Percentiles rank a stretch among this genome's conserved stretches.
Conservation (phyloP, 2,329 filamentous ascomycete genomes). For the Blumeriella jaapii region DNA sequence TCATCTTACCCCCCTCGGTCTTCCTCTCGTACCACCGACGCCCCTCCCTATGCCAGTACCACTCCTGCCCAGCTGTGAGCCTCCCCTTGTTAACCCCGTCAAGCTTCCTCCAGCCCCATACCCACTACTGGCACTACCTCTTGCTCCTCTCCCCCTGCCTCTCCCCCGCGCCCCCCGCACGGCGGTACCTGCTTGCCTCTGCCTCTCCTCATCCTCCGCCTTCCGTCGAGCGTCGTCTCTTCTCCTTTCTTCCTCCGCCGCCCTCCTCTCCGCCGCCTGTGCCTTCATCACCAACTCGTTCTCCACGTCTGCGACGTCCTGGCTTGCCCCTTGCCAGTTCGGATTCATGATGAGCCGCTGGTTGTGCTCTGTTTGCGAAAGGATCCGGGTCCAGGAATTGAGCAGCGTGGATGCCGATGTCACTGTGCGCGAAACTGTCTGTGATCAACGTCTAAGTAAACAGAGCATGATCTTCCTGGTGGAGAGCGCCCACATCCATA, state of each 20-base stretch:
- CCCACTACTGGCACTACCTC: conserved; percentile 16
- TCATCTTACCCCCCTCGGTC: conserved; percentile 36
- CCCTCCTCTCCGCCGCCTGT: conserved; percentile 65
- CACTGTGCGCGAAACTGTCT: conserved; percentile 81
- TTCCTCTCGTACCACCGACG: conserved; percentile 40
- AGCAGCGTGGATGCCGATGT: conserved; percentile 78
- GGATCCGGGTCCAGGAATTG: conserved; percentile 90
- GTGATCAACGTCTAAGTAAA: conserved; percentile 3
- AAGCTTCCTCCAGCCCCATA: conserved; percentile 14
- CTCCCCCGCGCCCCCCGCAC: conserved; percentile 26
- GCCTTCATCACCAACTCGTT: conserved; percentile 63
- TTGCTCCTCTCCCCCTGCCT: conserved; percentile 21
- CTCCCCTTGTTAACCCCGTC: conserved; percentile 14
- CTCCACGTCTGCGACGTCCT: conserved; percentile 80
- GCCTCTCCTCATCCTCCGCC: conserved; percentile 46
- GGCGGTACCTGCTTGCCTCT: conserved; percentile 32
- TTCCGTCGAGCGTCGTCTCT: conserved; percentile 57
- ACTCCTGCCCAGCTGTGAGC: conserved; percentile 27
- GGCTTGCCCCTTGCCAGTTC: conserved; percentile 76
- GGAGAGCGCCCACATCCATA: conserved; percentile 50
- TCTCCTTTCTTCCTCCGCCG: conserved; percentile 66
- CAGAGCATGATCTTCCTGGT: neutral
- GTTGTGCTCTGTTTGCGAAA: conserved; percentile 96
- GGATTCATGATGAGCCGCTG: conserved; percentile 83
- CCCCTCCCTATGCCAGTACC: conserved; percentile 36